Evolutionary conservation across 139 green algal species (phyloP).

Genomic region (Chlamydomonas sp.): DNA sequence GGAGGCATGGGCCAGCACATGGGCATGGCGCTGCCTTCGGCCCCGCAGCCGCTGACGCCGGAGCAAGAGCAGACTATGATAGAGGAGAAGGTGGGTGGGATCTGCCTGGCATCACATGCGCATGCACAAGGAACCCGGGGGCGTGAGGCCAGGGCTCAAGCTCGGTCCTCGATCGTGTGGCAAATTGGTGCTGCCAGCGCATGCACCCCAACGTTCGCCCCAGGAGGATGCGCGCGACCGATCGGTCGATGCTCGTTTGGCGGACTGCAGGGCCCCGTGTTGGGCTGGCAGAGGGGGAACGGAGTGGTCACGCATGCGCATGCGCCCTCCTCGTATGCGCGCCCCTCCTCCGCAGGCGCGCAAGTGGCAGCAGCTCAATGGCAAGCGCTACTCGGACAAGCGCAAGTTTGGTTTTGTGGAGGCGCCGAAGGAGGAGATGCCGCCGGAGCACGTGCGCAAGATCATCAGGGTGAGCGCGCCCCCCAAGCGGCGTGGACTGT

Average conservation of each 20-base stretch:
- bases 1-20: background rate
- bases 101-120: background rate
- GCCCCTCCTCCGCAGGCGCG: conserved; percentile 59
- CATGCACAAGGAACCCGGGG: background rate
- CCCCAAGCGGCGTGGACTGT: too few species aligned
- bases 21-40: background rate
- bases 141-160: background rate
- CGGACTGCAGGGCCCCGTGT: background rate
- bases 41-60: background rate
- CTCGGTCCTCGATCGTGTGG: background rate
- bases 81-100: conserved; percentile 33
- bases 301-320: too few species aligned
- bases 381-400: conserved; percentile 88
- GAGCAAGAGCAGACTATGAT: conserved; percentile 31
- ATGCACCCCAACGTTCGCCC: background rate
- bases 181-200: background rate
- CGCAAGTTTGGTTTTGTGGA: conserved; percentile 87
- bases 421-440: conserved; percentile 93
- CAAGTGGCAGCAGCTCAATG: conserved; percentile 91
- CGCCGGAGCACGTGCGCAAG: conserved; percentile 96
- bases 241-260: background rate
- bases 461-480: conserved; percentile 66
- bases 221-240: background rate
- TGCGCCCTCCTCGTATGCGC: background rate
- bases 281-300: background rate